phyloP scores from a whole-genome alignment of 805 yeast species.

The Yamadazyma philogaea region DNA sequence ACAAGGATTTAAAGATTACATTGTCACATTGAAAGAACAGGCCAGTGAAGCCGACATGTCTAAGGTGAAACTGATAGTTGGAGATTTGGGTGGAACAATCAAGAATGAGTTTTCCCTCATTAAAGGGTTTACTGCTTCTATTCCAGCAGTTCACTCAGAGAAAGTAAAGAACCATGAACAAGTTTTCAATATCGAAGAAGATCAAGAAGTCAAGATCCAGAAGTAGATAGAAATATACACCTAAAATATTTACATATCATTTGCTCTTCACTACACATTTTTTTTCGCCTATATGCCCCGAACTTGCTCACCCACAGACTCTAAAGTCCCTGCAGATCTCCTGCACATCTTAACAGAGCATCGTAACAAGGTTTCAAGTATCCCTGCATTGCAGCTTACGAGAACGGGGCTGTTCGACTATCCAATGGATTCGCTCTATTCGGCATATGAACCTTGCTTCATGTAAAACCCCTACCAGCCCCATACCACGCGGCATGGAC shows the following conservation, averaged over 20 bases:
- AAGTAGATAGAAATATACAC: background rate
- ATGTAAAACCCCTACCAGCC: background rate
- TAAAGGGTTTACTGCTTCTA: slow-evolving; percentile 61
- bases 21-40: slow-evolving; percentile 47
- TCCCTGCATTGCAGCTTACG: no score
- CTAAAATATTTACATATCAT: no score
- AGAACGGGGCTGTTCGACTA: no score
- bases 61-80: slow-evolving; percentile 46
- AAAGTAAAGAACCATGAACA: slow-evolving; percentile 47
- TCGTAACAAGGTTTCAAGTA: no score
- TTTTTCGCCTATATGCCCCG: no score
- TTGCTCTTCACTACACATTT: no score
- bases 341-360: no score
- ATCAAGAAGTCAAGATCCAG: slow-evolving; percentile 54
- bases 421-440: no score
- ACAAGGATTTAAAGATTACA: slow-evolving; percentile 27
- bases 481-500: slow-evolving; percentile 2
- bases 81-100: slow-evolving; percentile 57
- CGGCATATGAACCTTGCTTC: background rate
- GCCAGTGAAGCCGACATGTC: slow-evolving; percentile 39
- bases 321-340: no score
- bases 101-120: slow-evolving; percentile 60
- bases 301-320: no score
- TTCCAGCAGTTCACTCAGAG: slow-evolving; percentile 52
- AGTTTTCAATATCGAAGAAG: slow-evolving; percentile 64